Conservation (phyloP, 345 rosid species). For the Camelina laxa region DNA sequence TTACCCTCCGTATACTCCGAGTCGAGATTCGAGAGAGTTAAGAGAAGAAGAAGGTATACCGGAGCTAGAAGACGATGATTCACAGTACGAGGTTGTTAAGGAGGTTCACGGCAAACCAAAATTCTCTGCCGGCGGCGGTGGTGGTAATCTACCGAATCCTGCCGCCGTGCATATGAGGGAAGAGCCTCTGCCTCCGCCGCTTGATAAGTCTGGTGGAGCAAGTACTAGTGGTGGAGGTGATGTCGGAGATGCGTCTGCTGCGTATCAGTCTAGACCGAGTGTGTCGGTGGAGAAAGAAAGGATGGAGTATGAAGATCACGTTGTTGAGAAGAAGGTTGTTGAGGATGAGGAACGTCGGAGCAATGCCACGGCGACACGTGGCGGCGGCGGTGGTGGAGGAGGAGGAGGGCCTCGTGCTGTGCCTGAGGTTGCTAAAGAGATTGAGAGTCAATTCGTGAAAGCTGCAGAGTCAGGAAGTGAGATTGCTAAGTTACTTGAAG, state of each 20-base stretch:
- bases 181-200: slow-evolving; percentile 32
- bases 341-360: slow-evolving; percentile 49
- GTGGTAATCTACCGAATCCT: slow-evolving; percentile 45
- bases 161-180: slow-evolving; percentile 41
- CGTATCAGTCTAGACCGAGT: slow-evolving; percentile 46
- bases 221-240: slow-evolving; percentile 40
- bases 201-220: slow-evolving; percentile 36
- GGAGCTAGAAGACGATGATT: slow-evolving; percentile 87
- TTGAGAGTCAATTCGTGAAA: slow-evolving; percentile 68
- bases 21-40: slow-evolving; percentile 72
- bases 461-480: slow-evolving; percentile 87
- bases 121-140: slow-evolving; percentile 26
- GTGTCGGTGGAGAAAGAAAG: slow-evolving; percentile 53
- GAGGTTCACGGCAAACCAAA: slow-evolving; percentile 61
- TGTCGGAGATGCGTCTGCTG: slow-evolving; percentile 34
- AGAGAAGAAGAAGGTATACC: slow-evolving; percentile 97
- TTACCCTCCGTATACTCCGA: slow-evolving; percentile 58
- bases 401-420: slow-evolving; percentile 54
- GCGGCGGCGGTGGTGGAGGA: slow-evolving; percentile 30
- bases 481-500: slow-evolving; percentile 87
- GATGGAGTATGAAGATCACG: slow-evolving; percentile 71
- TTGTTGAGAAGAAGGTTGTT: slow-evolving; percentile 86
- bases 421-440: slow-evolving; percentile 67
- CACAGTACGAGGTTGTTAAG: slow-evolving; percentile 69
- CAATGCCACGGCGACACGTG: slow-evolving; percentile 38